Evolutionary conservation across 768 basidiomycete genomes (phyloP).

Genomic region (Leccinum pellstonianum): DNA sequence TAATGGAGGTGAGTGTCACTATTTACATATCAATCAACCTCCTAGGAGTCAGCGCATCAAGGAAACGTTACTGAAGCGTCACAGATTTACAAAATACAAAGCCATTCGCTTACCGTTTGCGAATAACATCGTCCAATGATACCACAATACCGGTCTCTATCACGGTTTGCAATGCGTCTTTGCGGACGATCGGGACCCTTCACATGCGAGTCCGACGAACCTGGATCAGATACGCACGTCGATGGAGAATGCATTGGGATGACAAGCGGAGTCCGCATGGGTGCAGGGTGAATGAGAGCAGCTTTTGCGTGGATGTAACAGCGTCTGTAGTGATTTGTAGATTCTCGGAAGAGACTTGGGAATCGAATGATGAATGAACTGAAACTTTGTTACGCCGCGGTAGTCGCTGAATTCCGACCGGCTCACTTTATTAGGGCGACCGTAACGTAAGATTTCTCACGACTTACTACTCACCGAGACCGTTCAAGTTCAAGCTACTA

Average conservation of each 20-base stretch:
- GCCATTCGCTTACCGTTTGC: constrained; percentile 31
- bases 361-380: no score
- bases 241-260: constrained; percentile 21
- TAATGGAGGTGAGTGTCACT: constrained; percentile 41
- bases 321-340: no score
- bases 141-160: constrained; percentile 21
- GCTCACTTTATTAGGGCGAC: no score
- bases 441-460: no score
- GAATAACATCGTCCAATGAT: constrained; percentile 20
- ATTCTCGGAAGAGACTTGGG: no score
- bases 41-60: constrained; percentile 10
- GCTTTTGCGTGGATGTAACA: constrained; percentile 4
- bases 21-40: constrained; percentile 8
- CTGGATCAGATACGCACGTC: constrained; percentile 9
- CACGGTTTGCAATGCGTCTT: constrained; percentile 17
- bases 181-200: constrained; percentile 3
- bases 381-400: no score
- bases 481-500: no score
- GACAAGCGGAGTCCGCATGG: constrained; percentile 12
- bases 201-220: constrained; percentile 2
- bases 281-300: neutral
- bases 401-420: no score
- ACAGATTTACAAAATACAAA: constrained; percentile 27
- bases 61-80: constrained; percentile 29
- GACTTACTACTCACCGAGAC: no score